Evolutionary conservation across 805 yeast species (phyloP), one percentile per base, ranked within the genome.

Genomic region (Zygoascus flipseniorum): DNA sequence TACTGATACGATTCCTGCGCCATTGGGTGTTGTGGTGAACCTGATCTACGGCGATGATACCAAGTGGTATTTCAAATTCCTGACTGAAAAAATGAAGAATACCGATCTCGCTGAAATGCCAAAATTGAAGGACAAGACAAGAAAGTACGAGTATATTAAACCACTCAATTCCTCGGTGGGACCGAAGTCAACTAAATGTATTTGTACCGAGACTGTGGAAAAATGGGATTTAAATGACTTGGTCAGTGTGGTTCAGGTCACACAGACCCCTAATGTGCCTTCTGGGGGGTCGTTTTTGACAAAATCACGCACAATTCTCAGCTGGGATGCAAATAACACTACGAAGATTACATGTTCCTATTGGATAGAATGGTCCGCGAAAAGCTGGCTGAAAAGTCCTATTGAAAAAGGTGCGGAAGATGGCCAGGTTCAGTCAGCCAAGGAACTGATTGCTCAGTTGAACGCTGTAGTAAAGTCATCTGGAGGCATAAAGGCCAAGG

Each of bases 221-320:
- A 69, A 76, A 47, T 69, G 76, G 61, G 85, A 86, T 61, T 72
- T 74, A 50, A 31, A 42, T 14, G 72, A 74, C 16, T 76, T 76
- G 58, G 78, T 88, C 35, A 76, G 81, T 54, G 81, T 89, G 1
- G 69, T 81, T 1, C 80, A 83, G 43, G 73, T 79, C 1, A 81
- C 92, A 0, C 73, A 71, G 43, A 90, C 99, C 0, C 99, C 99
- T 0, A 93, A 89, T 64, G 98, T 93, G 14, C 99, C 99, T 0
- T 85, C 90, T 62, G 99, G 99, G 4, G 77, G 77, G 44, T 77
- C 86, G 0, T 93, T 93, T 66, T 74, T 78, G 32, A 89, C 89
- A 1, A 76, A 81, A 57, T 87, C 96, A 0, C 75, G 86, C 56
- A 86, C 82, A 61, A 72, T 82, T 46, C 69, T 89, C 52, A 75